These are phyloP conservation scores for Monilinia aucupariae DNA, from an alignment of 2,329 filamentous ascomycete species.

Conservation along the genomic window DNA sequence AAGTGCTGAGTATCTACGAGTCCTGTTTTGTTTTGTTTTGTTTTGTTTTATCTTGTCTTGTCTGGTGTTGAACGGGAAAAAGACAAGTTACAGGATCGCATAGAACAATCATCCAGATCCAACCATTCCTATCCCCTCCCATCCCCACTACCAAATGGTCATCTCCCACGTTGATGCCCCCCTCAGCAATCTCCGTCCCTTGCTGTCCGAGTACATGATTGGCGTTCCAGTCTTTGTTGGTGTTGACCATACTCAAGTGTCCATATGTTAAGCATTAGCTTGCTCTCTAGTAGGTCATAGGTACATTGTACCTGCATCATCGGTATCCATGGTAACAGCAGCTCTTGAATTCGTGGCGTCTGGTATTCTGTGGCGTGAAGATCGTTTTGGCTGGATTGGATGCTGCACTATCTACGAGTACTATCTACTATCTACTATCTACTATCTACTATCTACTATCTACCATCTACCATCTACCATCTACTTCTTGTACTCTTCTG, in stretches of 20 bases:
- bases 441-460: too few relatives aligned
- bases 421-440: too few relatives aligned
- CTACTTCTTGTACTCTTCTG: too few relatives aligned
- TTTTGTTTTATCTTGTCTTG: too few relatives aligned
- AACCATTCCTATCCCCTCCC: background rate
- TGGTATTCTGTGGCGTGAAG: background rate
- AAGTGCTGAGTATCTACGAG: background rate
- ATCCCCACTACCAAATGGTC: background rate
- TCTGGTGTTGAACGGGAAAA: too few relatives aligned
- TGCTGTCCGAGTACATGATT: background rate
- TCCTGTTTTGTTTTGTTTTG: too few relatives aligned
- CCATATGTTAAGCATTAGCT: slow-evolving; percentile 2
- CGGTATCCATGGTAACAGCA: slow-evolving; percentile 4
- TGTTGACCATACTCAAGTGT: background rate
- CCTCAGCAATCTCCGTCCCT: background rate
- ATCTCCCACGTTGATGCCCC: background rate
- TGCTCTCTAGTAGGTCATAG: background rate
- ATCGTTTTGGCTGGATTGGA: background rate
- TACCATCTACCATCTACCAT: too few relatives aligned
- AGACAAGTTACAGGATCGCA: too few relatives aligned
- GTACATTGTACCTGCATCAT: slow-evolving; percentile 7
- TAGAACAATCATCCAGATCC: background rate
- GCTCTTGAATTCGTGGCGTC: background rate
- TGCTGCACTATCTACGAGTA: background rate
- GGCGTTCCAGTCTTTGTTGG: background rate